Evolutionary conservation across 1,284 basidiomycete genomes (phyloP), one percentile per base, ranked within the genome.

Genomic region (Trametes hirsuta): DNA sequence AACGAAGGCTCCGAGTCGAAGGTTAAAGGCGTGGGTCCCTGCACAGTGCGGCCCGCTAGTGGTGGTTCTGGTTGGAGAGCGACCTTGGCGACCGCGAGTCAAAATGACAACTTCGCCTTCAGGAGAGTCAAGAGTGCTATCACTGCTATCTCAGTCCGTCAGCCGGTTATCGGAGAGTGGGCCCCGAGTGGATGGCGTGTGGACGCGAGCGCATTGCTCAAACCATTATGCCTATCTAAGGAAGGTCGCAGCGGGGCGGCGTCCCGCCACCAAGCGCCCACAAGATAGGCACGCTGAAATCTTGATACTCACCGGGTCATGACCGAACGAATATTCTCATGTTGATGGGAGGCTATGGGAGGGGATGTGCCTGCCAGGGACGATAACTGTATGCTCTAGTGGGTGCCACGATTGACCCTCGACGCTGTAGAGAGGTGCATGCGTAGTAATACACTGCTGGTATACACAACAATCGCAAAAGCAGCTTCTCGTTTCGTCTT

Each of bases 221-320:
- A 56, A 56, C 54, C 55, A 56, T 42, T 35, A 42, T 50, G 47
- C 55, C 55, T 36, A 44, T 50, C 35, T 50, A 45, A 50, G 55
- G 55, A 44, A 53, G 22, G 41, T 25, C 5, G 34, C 6, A n/a
- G 35, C 52, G 52, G 35, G 39, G 25, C 47, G 47, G 47, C 34
- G 18, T 37, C 35, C 42, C 42, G 30, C 42, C 8, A 6, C 42
- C 36, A 21, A 36, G 51, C 51, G 51, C 47, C 35, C 35, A 21
- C 30, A 30, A 30, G 30, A 40, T 40, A 18, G 39, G n/a, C 39
- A 18, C 39, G 39, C 30, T 30, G 30, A 30, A 30, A 30, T 30
- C 8, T 8, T 30, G 30, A 30, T 30, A 30, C 30, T 30, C 30
- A 30, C 30, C 30, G 30, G 30, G 18, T 18, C 18, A 18, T 18